Conservation (phyloP, 768 basidiomycete genomes). For the Pleurotus cornucopiae region DNA sequence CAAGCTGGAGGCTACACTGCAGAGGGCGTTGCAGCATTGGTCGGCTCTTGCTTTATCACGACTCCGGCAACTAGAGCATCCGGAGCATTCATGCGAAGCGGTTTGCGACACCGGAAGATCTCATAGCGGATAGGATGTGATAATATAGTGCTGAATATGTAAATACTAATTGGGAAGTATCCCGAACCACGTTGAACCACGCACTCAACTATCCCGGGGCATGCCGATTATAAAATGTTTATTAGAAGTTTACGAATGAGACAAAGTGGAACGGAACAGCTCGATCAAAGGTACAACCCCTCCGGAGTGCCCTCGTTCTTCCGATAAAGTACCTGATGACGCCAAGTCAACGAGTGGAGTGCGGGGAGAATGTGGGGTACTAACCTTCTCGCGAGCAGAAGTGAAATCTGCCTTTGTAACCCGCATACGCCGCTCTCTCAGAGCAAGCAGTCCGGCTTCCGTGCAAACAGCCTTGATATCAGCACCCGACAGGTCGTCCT, state of each 20-base stretch:
- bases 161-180: too few species aligned
- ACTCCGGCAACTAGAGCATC: constrained; percentile 2
- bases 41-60: neutral
- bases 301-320: constrained; percentile 98
- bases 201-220: neutral
- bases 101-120: neutral
- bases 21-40: too few species aligned
- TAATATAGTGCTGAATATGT: too few species aligned
- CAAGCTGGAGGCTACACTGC: too few species aligned
- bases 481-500: constrained; percentile 94
- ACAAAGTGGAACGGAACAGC: neutral
- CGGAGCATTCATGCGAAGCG: neutral
- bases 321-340: constrained; percentile 72
- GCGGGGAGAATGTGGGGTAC: constrained; percentile 10
- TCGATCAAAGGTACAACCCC: constrained; percentile 69
- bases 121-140: too few species aligned
- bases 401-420: constrained; percentile 92
- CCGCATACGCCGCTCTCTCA: constrained; percentile 92
- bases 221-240: neutral
- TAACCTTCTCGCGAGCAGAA: constrained; percentile 87
- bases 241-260: neutral
- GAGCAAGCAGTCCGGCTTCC: constrained; percentile 93
- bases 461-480: constrained; percentile 99
- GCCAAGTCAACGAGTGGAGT: constrained; percentile 8
- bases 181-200: too few species aligned